Percentiles rank a stretch among this genome's conserved stretches.
Conservation (phyloP, 805 yeast species). For the Yarrowia osloensis region DNA sequence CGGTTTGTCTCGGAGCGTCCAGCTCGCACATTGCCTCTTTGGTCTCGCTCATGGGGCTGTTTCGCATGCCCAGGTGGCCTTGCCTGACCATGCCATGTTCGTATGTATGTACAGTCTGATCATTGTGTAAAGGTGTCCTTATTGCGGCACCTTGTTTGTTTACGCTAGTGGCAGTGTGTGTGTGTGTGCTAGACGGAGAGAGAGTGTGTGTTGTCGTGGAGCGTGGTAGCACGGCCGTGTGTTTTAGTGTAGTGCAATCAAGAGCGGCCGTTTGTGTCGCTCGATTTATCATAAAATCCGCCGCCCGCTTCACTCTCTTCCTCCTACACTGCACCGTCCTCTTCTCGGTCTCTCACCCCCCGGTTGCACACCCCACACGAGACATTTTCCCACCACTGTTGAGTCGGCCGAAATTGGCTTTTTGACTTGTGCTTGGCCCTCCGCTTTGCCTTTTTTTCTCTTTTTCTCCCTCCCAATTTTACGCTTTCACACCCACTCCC, state of each 20-base stretch:
- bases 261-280: no score
- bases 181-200: background rate
- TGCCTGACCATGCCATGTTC: background rate
- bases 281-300: background rate
- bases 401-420: background rate
- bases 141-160: constrained; percentile 16
- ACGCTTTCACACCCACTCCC: constrained; percentile 23
- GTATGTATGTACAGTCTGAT: background rate
- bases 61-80: background rate
- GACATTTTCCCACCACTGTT: constrained; percentile 1
- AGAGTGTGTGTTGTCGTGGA: background rate
- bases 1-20: no score
- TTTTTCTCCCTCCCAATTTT: constrained; percentile 29
- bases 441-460: constrained; percentile 4
- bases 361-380: background rate
- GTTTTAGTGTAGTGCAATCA: no score
- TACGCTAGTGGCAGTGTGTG: background rate
- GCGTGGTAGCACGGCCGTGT: background rate
- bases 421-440: constrained; percentile 2
- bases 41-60: background rate
- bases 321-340: background rate
- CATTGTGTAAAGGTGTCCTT: constrained; percentile 14
- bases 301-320: background rate
- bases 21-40: background rate
- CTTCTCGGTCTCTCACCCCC: background rate